Evolutionary conservation across 257 asterid genomes (phyloP), one percentile per base, ranked within the genome.

Genomic region (Solanum infundibuliforme): DNA sequence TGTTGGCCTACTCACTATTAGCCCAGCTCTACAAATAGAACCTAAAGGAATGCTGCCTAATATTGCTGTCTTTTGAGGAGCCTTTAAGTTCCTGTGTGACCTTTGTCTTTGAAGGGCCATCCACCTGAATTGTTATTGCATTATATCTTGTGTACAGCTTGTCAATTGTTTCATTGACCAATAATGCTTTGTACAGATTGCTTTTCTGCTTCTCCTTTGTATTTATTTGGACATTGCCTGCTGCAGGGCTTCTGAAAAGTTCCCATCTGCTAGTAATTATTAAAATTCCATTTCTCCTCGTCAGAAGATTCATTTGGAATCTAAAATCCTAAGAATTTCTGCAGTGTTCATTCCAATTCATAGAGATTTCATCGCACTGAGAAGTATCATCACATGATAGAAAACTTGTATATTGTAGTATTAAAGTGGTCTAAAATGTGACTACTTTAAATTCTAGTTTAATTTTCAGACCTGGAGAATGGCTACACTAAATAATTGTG

Each of bases 1-100:
- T 89, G 62, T 91, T 84, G 92, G 89, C 58, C 89, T 97, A 87
- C 96, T 94, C 65, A 82, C 98, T 10, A 92, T 95, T 3, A 94
- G 98, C 36, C 99, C 98, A 29, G 92, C 96, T 86, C 98, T 97
- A 75, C 96, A 92, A 74, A 95, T 95, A 88, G 93, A 90, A 89
- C 98, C 98, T 20, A 92, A 92, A 90, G 96, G 91, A 29, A 89
- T 88, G 92, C 79, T 90, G 43, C 52, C 90, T 34, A 86, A 89
- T 74, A 92, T 90, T n/a, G 92, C 96, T 86, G 92, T 92, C 82
- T 89, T 92, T 85, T 94, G 87, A 91, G 85, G 27, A 84, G 55
- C 71, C 87, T 69, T 35, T 8, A 13, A 25, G 38, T 41, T 25
- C 65, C 36, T 13, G 16, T 38, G 38, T 25, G 8, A 23, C 58